Base-by-base conservation (phyloP, 78 protist species). In the Emiliania huxleyi region DNA sequence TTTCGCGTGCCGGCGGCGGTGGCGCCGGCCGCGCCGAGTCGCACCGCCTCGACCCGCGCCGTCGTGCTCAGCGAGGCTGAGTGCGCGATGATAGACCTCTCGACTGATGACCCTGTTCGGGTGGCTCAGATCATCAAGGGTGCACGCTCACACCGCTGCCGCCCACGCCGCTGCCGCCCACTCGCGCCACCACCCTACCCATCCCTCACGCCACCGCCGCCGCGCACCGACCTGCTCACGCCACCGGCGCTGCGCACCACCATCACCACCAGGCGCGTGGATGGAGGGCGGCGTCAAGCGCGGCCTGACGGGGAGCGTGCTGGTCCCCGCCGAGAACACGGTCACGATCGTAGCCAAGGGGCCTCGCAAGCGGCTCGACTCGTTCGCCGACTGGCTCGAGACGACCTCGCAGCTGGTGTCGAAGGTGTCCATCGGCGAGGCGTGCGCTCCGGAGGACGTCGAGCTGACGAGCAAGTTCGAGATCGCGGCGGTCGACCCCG, bases 201-300 rank as follows among this genome's bases (percentile, higher is more conserved):
- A n/a, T n/a, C n/a, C n/a, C n/a, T n/a, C n/a, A n/a, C n/a, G n/a
- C n/a, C n/a, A n/a, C n/a, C n/a, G n/a, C n/a, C n/a, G n/a, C n/a
- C n/a, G n/a, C n/a, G n/a, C n/a, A n/a, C n/a, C n/a, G n/a, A n/a
- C n/a, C n/a, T n/a, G n/a, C n/a, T n/a, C n/a, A 77, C 97, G 97
- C 62, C 73, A 6, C 73, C 3, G 73, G 22, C 33, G 73, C 73
- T 62, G n/a, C 8, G 22, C 8, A 62, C 3, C 33, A 21, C 96
- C 98, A 92, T 97, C 98, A 91, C 98, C 96, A 87, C 96, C 96
- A 95, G 96, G 96, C 42, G 96, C 73, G 73, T 62, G 73, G 73
- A 62, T 62, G 73, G 73, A 62, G 73, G 73, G 73, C 23, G 73
- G n/a, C 2, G 73, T 62, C 38, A 62, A 62, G 73, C 23, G 73